Percentiles rank a stretch among this genome's conserved stretches.
Conservation (phyloP, 2,329 filamentous ascomycete genomes). For the Bipolaris oryzae region DNA sequence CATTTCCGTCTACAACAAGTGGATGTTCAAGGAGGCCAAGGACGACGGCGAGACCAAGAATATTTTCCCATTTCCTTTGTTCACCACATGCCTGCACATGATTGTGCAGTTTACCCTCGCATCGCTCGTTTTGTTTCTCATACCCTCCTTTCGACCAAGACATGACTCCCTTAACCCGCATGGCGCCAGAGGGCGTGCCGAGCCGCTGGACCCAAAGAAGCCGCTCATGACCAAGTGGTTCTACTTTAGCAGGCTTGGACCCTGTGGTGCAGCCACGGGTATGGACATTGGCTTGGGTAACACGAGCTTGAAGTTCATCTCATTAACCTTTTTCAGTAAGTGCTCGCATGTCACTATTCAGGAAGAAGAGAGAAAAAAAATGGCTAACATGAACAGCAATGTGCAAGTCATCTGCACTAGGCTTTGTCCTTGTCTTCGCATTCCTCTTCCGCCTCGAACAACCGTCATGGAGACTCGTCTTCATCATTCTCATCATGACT, state of each 20-base stretch:
- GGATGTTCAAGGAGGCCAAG: constrained; percentile 82
- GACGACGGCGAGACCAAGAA: constrained; percentile 44
- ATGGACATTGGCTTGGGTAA: constrained; percentile 96
- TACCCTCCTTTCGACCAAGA: constrained; percentile 81
- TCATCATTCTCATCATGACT: constrained; percentile 91
- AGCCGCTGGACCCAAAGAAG: constrained; percentile 53
- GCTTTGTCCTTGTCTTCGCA: constrained; percentile 93
- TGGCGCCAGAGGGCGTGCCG: constrained; percentile 33
- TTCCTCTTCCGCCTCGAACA: constrained; percentile 91
- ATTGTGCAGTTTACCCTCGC: constrained; percentile 84
- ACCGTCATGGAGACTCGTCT: constrained; percentile 82
- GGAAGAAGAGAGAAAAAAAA: background rate
- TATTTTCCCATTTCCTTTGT: constrained; percentile 92
- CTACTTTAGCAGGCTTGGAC: constrained; percentile 88
- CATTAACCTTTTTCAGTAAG: constrained; percentile 86
- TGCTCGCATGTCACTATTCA: background rate
- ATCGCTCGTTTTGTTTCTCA: constrained; percentile 75
- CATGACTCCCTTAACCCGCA: constrained; percentile 50
- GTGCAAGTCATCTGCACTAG: constrained; percentile 97
- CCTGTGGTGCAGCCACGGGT: constrained; percentile 89
- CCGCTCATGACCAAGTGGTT: constrained; percentile 84
- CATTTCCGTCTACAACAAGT: constrained; percentile 88
- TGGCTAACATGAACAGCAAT: constrained; percentile 62
- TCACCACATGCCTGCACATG: constrained; percentile 96
- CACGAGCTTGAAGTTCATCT: constrained; percentile 94